Conservation (phyloP, 805 yeast species). For the Osmozyma mogii region DNA sequence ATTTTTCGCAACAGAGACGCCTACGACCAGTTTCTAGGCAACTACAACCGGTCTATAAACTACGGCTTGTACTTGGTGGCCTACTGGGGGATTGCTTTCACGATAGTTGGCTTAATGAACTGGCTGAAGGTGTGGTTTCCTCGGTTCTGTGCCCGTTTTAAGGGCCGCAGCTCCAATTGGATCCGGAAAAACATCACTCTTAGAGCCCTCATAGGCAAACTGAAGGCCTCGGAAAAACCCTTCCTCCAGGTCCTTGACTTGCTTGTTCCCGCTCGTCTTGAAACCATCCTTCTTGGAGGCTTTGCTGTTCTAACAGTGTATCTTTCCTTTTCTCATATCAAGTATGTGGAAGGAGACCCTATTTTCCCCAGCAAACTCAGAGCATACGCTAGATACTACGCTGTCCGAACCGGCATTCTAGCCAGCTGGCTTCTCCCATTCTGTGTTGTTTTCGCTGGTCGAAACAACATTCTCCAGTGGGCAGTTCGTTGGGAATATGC, state of each 20-base stretch:
- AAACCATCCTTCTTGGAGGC: slow-evolving; percentile 6
- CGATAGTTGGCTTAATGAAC: slow-evolving; percentile 19
- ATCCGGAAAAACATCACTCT: slow-evolving; percentile 26
- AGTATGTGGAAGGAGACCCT: slow-evolving; percentile 9
- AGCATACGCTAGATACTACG: slow-evolving; percentile 14
- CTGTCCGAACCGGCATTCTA: slow-evolving; percentile 13
- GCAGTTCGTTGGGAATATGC: slow-evolving; percentile 33
- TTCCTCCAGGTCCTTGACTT: slow-evolving; percentile 17
- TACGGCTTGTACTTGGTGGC: slow-evolving; percentile 23
- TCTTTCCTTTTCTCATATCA: slow-evolving; percentile 5
- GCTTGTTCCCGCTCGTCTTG: slow-evolving; percentile 17
- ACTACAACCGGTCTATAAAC: slow-evolving; percentile 36
- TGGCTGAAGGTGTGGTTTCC: slow-evolving; percentile 28
- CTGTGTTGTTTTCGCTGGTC: slow-evolving; percentile 11
- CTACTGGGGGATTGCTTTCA: slow-evolving; percentile 26
- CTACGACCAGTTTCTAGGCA: slow-evolving; percentile 32
- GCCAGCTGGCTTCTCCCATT: slow-evolving; percentile 12
- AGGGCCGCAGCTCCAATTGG: slow-evolving; percentile 22
- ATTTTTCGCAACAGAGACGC: slow-evolving; percentile 16
- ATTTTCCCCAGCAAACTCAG: slow-evolving; percentile 3
- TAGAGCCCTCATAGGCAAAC: slow-evolving; percentile 30
- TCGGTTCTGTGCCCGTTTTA: slow-evolving; percentile 10
- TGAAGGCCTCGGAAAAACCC: slow-evolving; percentile 20
- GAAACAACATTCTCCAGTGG: slow-evolving; percentile 23
- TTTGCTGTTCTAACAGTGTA: slow-evolving; percentile 3